A percentile compares a stretch with the other conserved stretches of the same genome.
Conservation (phyloP, 345 rosid genomes). For the Microthlaspi erraticum region DNA sequence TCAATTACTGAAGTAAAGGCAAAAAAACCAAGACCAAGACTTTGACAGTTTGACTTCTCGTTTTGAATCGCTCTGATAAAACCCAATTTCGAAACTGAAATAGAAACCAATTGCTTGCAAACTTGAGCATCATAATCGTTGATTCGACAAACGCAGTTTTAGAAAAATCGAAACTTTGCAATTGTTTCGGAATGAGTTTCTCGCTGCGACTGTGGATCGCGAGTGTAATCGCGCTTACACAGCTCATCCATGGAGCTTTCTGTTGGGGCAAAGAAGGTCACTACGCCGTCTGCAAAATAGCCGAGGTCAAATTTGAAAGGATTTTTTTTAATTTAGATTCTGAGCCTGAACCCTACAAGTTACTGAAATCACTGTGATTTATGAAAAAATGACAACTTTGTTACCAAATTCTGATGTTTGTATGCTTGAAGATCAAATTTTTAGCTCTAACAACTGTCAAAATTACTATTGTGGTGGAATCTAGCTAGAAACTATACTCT, state of each 20-base stretch:
- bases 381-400: not conserved
- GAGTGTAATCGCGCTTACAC: constrained; percentile 56
- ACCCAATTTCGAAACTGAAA: not conserved
- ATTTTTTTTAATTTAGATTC: constrained; percentile 1
- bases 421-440: not conserved
- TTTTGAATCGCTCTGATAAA: not conserved
- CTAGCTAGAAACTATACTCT: not conserved
- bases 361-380: not conserved
- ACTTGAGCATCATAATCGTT: not conserved
- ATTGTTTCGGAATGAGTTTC: constrained; percentile 34
- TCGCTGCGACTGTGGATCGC: constrained; percentile 45
- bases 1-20: not conserved
- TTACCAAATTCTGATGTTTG: not conserved
- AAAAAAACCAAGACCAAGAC: constrained; percentile 10
- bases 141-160: not conserved
- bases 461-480: not conserved
- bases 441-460: constrained; percentile 10
- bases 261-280: constrained; percentile 94
- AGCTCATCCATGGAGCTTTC: constrained; percentile 57
- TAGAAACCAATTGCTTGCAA: not conserved
- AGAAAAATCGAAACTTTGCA: not conserved
- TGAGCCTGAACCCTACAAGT: not conserved
- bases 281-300: constrained; percentile 76
- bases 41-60: constrained; percentile 30
- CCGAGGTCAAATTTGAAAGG: constrained; percentile 57